Conservation (phyloP, 257 asterid species). For the Penstemon newberryi region DNA sequence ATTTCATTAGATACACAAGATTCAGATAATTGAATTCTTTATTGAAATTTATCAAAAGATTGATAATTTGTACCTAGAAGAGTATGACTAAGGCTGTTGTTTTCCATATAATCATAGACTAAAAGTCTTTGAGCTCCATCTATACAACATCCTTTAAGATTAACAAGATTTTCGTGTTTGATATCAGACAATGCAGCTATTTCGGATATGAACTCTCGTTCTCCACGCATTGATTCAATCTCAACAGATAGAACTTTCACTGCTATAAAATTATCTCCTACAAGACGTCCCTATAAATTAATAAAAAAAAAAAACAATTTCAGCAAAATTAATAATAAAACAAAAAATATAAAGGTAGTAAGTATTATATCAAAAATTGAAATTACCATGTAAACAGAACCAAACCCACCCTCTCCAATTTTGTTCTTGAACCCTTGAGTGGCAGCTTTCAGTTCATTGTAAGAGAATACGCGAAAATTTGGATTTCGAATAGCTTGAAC, state of each 20-base stretch:
- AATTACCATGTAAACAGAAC: slow-evolving; percentile 69
- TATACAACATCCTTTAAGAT: slow-evolving; percentile 66
- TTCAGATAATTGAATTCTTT: background rate
- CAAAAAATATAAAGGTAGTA: background rate
- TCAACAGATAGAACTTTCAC: slow-evolving; percentile 65
- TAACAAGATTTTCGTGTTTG: slow-evolving; percentile 64
- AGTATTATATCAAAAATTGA: background rate
- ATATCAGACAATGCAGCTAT: slow-evolving; percentile 63
- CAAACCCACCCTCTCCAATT: slow-evolving; percentile 77
- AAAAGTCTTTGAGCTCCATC: slow-evolving; percentile 61
- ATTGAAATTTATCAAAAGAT: background rate
- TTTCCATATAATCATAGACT: slow-evolving; percentile 71
- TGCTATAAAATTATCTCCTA: slow-evolving; percentile 52
- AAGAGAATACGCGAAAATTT: slow-evolving; percentile 48
- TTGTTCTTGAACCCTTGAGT: slow-evolving; percentile 68
- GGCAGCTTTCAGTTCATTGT: slow-evolving; percentile 52
- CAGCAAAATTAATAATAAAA: background rate
- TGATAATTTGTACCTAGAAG: slow-evolving; percentile 46
- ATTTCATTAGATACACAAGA: background rate
- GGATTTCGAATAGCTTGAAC: slow-evolving; percentile 27
- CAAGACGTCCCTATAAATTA: slow-evolving; percentile 53
- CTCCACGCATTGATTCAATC: slow-evolving; percentile 67
- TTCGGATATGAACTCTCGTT: slow-evolving; percentile 73
- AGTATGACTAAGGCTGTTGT: slow-evolving; percentile 58
- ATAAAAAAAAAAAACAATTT: background rate